phyloP scores from a whole-genome alignment of 768 basidiomycete species.

The Boletus rubroflammeus region DNA sequence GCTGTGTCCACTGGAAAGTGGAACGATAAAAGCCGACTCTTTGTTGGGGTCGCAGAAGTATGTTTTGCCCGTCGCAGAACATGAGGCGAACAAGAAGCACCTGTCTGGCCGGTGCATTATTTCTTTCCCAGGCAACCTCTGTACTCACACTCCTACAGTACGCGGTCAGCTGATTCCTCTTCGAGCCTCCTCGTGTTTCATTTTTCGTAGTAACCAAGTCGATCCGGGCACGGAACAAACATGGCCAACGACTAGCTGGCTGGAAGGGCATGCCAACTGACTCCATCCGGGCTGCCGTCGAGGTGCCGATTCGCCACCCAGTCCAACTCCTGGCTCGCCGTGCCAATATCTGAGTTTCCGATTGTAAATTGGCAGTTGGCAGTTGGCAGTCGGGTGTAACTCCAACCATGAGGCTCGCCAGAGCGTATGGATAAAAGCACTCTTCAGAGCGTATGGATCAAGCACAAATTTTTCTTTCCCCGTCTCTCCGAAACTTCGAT shows the following conservation, averaged over 20 bases:
- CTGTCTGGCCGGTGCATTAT: not conserved
- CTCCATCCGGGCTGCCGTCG: not conserved
- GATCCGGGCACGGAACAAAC: not conserved
- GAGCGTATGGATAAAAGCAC: not conserved
- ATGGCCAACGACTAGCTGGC: not conserved
- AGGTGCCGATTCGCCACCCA: not conserved
- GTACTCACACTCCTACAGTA: not conserved
- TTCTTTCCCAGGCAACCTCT: slow-evolving; percentile 1
- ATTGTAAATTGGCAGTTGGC: not conserved
- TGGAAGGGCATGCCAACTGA: not conserved
- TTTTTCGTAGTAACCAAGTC: not conserved
- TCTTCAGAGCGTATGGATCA: too few species aligned
- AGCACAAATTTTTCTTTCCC: too few species aligned
- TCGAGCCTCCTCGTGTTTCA: not conserved
- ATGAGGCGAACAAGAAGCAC: not conserved
- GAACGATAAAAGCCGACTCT: not conserved
- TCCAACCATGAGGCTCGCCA: not conserved
- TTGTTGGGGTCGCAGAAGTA: not conserved
- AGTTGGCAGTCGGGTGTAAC: not conserved
- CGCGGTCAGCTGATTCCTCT: not conserved
- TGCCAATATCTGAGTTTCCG: not conserved
- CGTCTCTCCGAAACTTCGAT: too few species aligned
- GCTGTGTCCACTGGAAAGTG: slow-evolving; percentile 2
- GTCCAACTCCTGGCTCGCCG: not conserved
- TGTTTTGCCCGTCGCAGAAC: not conserved